Percentiles rank a stretch among this genome's conserved stretches.
phyloP scores from a whole-genome alignment of 352 stramenopile genomes.

The Hyaloperonospora brassicae region DNA sequence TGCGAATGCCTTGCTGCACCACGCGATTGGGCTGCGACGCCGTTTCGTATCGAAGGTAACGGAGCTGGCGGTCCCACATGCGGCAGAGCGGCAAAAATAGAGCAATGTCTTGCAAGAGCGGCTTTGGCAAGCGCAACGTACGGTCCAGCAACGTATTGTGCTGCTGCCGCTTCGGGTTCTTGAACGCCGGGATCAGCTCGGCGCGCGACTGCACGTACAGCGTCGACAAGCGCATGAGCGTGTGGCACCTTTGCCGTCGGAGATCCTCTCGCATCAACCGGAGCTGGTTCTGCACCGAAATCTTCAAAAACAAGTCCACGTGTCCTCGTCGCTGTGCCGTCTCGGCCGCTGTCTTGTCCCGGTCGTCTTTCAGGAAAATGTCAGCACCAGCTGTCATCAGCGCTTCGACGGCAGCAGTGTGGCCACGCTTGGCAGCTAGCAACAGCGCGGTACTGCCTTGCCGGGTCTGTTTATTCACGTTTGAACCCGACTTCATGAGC shows the following conservation, averaged over 20 bases:
- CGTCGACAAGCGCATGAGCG: conserved; percentile 64
- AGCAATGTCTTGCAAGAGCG: conserved; percentile 74
- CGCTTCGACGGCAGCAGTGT: conserved; percentile 68
- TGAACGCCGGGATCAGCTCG: conserved; percentile 31
- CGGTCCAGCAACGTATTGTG: conserved; percentile 53
- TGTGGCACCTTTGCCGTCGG: conserved; percentile 56
- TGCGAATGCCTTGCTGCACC: conserved; percentile 68
- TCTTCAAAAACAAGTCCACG: conserved; percentile 79
- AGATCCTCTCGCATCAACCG: conserved; percentile 70
- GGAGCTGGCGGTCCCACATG: conserved; percentile 74
- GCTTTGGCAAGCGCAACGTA: conserved; percentile 63
- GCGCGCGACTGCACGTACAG: conserved; percentile 58
- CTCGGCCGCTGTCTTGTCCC: conserved; percentile 78
- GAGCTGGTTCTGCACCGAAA: conserved; percentile 80
- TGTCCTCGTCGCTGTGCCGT: conserved; percentile 74
- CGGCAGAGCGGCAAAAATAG: conserved; percentile 63
- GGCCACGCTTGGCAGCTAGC: conserved; percentile 72
- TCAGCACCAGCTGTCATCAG: conserved; percentile 74
- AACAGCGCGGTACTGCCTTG: conserved; percentile 83
- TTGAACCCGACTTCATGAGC: conserved; percentile 69
- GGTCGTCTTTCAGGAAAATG: conserved; percentile 84
- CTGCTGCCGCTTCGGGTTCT: conserved; percentile 37
- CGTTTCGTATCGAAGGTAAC: conserved; percentile 73
- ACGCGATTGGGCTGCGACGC: conserved; percentile 65
- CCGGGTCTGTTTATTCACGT: conserved; percentile 84